Evolutionary conservation across 2,329 filamentous ascomycete genomes (phyloP).

Genomic region (Cladorrhinum sp.): DNA sequence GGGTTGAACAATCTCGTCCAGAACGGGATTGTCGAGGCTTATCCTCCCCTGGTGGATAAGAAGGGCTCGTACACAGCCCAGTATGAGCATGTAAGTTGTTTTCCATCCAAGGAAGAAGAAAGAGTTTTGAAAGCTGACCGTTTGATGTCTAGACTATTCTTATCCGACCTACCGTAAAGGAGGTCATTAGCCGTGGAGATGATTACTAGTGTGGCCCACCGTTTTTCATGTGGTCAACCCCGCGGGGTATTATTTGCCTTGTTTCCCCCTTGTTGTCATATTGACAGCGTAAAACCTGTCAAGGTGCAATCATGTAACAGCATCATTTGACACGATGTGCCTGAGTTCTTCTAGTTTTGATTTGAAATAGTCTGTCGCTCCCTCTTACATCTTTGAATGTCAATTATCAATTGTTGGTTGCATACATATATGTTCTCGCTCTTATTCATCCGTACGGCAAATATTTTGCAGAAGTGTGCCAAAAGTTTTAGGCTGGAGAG

Average conservation of each 20-base stretch:
- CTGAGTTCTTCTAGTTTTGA: background rate
- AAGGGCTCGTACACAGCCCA: conserved; percentile 95
- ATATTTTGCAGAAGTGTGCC: background rate
- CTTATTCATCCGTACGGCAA: background rate
- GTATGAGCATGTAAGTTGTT: conserved; percentile 83
- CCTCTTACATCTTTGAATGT: background rate
- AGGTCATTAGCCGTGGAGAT: conserved; percentile 81
- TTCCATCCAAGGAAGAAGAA: background rate
- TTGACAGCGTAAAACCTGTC: conserved; percentile 11
- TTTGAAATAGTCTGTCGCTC: background rate
- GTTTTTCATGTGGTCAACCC: conserved; percentile 50
- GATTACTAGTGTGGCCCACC: conserved; percentile 61
- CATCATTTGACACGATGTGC: background rate
- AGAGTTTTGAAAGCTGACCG: conserved; percentile 13
- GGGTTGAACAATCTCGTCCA: conserved; percentile 84
- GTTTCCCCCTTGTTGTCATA: background rate
- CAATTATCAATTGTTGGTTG: background rate
- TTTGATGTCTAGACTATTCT: conserved; percentile 60
- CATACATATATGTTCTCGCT: background rate
- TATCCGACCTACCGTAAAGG: conserved; percentile 76
- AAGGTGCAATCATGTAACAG: background rate
- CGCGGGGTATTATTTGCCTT: background rate
- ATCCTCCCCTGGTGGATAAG: conserved; percentile 84
- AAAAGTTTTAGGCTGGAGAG: background rate
- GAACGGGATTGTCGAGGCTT: conserved; percentile 81